Base-by-base conservation (phyloP, 495 filamentous ascomycete genomes). In the Aspergillus heteromorphus region DNA sequence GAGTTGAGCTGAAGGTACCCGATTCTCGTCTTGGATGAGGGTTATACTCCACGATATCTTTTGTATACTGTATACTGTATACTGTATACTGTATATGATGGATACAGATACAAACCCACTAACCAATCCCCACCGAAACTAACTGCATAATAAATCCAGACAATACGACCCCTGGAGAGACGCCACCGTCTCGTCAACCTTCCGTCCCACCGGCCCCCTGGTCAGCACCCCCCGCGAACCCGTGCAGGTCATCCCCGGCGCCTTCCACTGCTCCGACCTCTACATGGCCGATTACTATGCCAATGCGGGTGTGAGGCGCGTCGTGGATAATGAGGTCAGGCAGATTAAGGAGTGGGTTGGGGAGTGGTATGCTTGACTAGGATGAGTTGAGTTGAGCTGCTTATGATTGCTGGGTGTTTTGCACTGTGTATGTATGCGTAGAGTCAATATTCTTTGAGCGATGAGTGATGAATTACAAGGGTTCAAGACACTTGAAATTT, bases 141-240 rank as follows among this genome's bases (percentile, higher is more conserved):
- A n/a, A n/a, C n/a, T n/a, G n/a, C n/a, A 7, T 34, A 20, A n/a
- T 17, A 1, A 7, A 27, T 4, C 10, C 13, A 76, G 73, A 8
- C 72, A 83, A 66, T 82, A 69, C 45, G 83, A 85, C 56, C 83
- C 83, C 16, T 86, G 81, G 83, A 68, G 74, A 29, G 71, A 77
- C 2, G 72, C 78, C 2, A 73, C 72, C 9, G 72, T 85, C 1
- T 78, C 74, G 0, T 79, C 79, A 3, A 67, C 69, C 19, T 73
- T 76, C 57, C 71, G 81, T 3, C 79, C 80, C 1, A 78, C 75
- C 7, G 83, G 82, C 0, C 80, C 80, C n/a, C 61, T 83, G 6
- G 40, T 76, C 72, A 25, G 49, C 20, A 72, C 71, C 1, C 11
- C 62, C 6, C 27, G 69, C 7, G 73, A 67, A 6, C 80, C 81